These are phyloP conservation scores for Fraxinus velutina DNA, from an alignment of 305 asterid genomes.

Conservation along the genomic window DNA sequence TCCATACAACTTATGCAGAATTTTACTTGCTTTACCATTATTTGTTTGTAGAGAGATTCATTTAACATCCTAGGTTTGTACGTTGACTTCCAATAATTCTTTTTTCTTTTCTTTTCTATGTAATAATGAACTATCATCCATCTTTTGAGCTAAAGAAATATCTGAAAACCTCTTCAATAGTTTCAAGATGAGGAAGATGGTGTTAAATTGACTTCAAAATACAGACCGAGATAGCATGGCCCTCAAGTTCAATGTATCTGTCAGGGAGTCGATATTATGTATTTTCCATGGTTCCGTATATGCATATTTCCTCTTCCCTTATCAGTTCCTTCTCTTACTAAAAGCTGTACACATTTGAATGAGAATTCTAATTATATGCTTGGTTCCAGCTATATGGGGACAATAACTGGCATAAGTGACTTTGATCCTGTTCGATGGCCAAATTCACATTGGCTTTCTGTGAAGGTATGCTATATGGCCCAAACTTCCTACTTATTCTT, in stretches of 20 bases:
- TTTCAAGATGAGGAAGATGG: neutral
- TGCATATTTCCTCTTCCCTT: neutral
- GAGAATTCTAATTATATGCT: slow-evolving; percentile 2
- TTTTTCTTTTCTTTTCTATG: neutral
- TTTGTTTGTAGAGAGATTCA: neutral
- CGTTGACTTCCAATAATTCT: neutral
- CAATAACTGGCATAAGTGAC: slow-evolving; percentile 73
- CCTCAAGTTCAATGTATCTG: neutral
- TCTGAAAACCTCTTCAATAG: neutral
- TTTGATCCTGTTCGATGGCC: slow-evolving; percentile 65
- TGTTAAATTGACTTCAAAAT: neutral
- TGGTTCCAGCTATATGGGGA: slow-evolving; percentile 73
- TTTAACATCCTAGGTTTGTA: neutral
- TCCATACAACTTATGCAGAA: neutral
- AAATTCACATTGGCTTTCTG: slow-evolving; percentile 85
- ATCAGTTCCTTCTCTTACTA: neutral
- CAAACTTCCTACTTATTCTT: neutral
- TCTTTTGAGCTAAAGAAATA: neutral
- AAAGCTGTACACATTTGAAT: neutral
- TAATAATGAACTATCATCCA: neutral
- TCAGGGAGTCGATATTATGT: neutral
- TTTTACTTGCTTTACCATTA: neutral
- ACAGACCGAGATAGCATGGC: neutral
- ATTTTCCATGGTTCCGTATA: neutral
- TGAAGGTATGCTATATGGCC: slow-evolving; percentile 41